Evolutionary conservation across 192 early-diverging fungal genomes (phyloP), one percentile per base, ranked within the genome.

Genomic region (Phlyctochytrium arcticum): DNA sequence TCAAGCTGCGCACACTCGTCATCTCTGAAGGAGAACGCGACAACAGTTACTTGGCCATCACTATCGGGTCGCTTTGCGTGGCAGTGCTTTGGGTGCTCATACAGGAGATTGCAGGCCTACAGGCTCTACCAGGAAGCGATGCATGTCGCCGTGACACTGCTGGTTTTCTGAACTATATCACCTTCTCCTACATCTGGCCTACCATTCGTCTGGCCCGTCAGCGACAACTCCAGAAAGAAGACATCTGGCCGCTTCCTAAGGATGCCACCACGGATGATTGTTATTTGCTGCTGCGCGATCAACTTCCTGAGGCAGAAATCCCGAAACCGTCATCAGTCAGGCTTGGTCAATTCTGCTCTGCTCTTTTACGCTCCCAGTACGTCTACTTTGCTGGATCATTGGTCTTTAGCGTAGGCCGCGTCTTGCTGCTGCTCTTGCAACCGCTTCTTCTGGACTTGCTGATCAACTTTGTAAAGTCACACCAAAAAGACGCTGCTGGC

Each of bases 361-460:
- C n/a, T n/a, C n/a, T n/a, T n/a, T n/a, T n/a, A n/a, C n/a, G n/a
- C n/a, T n/a, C n/a, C n/a, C n/a, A n/a, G n/a, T n/a, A n/a, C n/a
- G n/a, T n/a, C n/a, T n/a, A n/a, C n/a, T n/a, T n/a, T n/a, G n/a
- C n/a, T n/a, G n/a, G n/a, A n/a, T n/a, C n/a, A n/a, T n/a, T n/a
- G n/a, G n/a, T n/a, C n/a, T n/a, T n/a, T n/a, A n/a, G n/a, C n/a
- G n/a, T n/a, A n/a, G n/a, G n/a, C n/a, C n/a, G n/a, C n/a, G n/a
- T n/a, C n/a, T n/a, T 60, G 35, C 27, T 60, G 8, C 19, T 60
- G n/a, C 36, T 47, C 1, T 15, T 60, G 10, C 58, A 60, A 29
- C 58, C 58, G 17, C 58, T 60, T 29, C 19, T 60, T 8, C 42
- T 60, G 35, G 58, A 60, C 29, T 17, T 2, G 2, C 42, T 60